Evolutionary conservation across 2,329 filamentous ascomycete genomes (phyloP).

Genomic region (Aspergillus brasiliensis): DNA sequence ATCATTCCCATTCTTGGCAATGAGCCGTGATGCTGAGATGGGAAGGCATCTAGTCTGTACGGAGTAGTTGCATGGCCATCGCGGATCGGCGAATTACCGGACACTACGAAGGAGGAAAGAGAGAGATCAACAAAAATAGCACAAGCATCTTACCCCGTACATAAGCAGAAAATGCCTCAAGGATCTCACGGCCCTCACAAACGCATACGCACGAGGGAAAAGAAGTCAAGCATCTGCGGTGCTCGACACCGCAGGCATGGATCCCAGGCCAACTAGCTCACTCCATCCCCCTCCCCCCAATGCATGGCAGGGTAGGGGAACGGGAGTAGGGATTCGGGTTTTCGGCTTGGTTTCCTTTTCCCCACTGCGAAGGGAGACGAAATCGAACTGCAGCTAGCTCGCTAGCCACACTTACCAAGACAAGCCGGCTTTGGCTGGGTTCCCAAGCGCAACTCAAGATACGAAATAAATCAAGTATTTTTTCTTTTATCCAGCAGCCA

Average conservation of each 20-base stretch:
- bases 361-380: neutral
- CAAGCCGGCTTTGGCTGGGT: neutral
- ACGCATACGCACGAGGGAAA: neutral
- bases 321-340: neutral
- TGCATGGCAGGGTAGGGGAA: neutral
- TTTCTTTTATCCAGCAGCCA: neutral
- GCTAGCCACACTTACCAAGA: slow-evolving; percentile 1
- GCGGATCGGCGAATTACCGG: neutral
- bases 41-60: neutral
- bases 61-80: neutral
- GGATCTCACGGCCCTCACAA: neutral
- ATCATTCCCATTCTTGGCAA: neutral
- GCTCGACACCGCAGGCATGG: neutral
- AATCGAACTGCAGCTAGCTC: slow-evolving; percentile 2
- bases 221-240: neutral
- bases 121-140: slow-evolving; percentile 2
- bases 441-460: neutral
- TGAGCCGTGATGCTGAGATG: neutral
- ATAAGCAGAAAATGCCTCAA: slow-evolving; percentile 3
- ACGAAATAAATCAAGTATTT: neutral
- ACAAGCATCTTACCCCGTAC: neutral
- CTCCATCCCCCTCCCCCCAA: neutral
- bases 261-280: neutral
- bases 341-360: neutral
- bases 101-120: neutral